A percentile compares a stretch with the other conserved stretches of the same genome.
Evolutionary conservation across 1,139 yeast species (phyloP).

Genomic region (Geotrichum europaeum): DNA sequence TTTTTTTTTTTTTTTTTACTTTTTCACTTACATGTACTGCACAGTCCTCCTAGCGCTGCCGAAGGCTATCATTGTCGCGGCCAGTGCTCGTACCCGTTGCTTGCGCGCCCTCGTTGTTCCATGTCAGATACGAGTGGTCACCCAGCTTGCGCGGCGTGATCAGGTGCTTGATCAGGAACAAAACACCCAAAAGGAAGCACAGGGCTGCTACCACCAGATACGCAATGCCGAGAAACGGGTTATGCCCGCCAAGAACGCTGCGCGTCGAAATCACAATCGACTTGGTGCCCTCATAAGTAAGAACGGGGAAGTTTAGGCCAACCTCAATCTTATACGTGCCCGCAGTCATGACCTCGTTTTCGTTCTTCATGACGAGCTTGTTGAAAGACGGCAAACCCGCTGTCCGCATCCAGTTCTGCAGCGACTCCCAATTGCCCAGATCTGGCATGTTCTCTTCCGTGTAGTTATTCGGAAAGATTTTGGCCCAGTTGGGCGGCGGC

Average conservation of each 20-base stretch:
- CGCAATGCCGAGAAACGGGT: slow-evolving; percentile 76
- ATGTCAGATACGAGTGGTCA: slow-evolving; percentile 62
- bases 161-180: slow-evolving; percentile 54
- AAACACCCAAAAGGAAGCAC: slow-evolving; percentile 57
- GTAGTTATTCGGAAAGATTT: slow-evolving; percentile 82
- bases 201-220: slow-evolving; percentile 93
- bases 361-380: slow-evolving; percentile 77
- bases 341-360: slow-evolving; percentile 48
- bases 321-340: slow-evolving; percentile 71
- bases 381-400: slow-evolving; percentile 84
- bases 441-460: slow-evolving; percentile 81
- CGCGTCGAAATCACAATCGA: slow-evolving; percentile 74
- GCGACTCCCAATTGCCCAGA: slow-evolving; percentile 65
- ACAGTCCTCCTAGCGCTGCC: slow-evolving; percentile 7
- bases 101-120: slow-evolving; percentile 46
- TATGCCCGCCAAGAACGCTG: slow-evolving; percentile 86
- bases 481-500: slow-evolving; percentile 95
- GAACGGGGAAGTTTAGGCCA: slow-evolving; percentile 86
- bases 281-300: slow-evolving; percentile 76
- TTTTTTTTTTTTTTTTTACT: background rate
- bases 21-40: background rate
- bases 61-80: slow-evolving; percentile 13
- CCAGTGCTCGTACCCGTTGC: slow-evolving; percentile 15
- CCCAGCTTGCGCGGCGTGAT: slow-evolving; percentile 70
- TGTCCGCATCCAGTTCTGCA: slow-evolving; percentile 98